These are phyloP conservation scores for Suillus subalutaceus DNA, from an alignment of 768 basidiomycete genomes.

Conservation along the genomic window DNA sequence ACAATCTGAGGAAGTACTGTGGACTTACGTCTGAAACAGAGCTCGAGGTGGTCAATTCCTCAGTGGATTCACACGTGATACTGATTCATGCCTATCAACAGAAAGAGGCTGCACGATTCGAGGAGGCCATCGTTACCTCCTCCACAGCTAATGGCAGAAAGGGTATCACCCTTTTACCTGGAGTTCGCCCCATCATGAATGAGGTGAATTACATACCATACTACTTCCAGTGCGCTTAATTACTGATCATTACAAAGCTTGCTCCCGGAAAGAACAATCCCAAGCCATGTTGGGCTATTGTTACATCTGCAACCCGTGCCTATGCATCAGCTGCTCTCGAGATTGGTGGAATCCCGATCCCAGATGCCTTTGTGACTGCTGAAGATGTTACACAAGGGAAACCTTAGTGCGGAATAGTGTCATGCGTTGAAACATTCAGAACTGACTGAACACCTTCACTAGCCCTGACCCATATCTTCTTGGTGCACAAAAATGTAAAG, in stretches of 20 bases:
- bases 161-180: conserved; percentile 75
- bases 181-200: conserved; percentile 60
- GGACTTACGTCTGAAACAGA: conserved; percentile 66
- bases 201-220: conserved; percentile 41
- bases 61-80: background rate
- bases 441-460: background rate
- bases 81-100: conserved; percentile 28
- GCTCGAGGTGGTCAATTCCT: conserved; percentile 55
- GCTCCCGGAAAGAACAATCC: conserved; percentile 36
- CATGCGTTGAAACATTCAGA: conserved; percentile 2
- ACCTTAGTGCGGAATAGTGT: conserved; percentile 53
- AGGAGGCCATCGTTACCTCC: conserved; percentile 71
- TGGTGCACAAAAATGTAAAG: conserved; percentile 73
- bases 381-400: conserved; percentile 85
- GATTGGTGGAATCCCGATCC: conserved; percentile 65
- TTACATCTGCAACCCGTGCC: conserved; percentile 78
- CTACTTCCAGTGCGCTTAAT: conserved; percentile 37
- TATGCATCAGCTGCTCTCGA: conserved; percentile 77
- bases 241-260: conserved; percentile 29
- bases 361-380: conserved; percentile 78
- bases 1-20: conserved; percentile 77
- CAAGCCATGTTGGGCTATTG: conserved; percentile 81
- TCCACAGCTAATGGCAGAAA: conserved; percentile 54
- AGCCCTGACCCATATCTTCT: conserved; percentile 91
- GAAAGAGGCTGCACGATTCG: conserved; percentile 79